Base-by-base conservation (phyloP, 257 asterid species). In the Solanum dulcamara region DNA sequence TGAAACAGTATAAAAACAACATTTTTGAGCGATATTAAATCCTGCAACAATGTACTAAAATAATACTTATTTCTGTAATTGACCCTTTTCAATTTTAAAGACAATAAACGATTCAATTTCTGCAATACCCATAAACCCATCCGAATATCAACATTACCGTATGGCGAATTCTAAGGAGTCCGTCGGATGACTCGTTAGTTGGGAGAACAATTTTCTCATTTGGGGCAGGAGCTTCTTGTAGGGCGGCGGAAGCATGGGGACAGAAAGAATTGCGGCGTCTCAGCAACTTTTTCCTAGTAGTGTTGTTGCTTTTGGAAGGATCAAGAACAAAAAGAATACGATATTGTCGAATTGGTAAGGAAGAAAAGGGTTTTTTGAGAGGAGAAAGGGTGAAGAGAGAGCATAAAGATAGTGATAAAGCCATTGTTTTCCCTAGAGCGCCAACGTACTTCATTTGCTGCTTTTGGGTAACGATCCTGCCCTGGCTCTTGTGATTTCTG, bases 81-180 rank as follows among this genome's bases (percentile, higher is more conserved):
- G 57, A 6, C 82, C 26, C 60, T 26, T 28, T 79, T 46, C 64
- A 79, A 77, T 4, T 77, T 17, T 77, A 48, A 46, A 10, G 5
- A 26, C 11, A 17, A 48, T 28, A 26, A 48, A 30, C 13, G 38
- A 32, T 8, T 48, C 22, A 4, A 30, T 48, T 79, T 48, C 20
- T 2, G 2, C 20, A 79, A 17, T 48, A 48, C 12, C 42, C n/a
- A 24, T 17, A 8, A 46, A 77, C 59, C 22, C 5, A 46, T 13
- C 22, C 32, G 22, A 75, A 15, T 42, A 14, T 13, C 7, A 9
- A 22, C 24, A 60, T 81, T 88, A 96, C 99, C 71, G 98, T 93
- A 88, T 96, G 99, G 68, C 99, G 98, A 85, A 96, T 93, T 86
- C 92, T 86, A 85, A 96, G 97, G 75, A 96, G 97, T 26, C 71